Percentiles rank a stretch among this genome's conserved stretches.
Conservation (phyloP, 768 basidiomycete species). For the Tubosaeta sp. region DNA sequence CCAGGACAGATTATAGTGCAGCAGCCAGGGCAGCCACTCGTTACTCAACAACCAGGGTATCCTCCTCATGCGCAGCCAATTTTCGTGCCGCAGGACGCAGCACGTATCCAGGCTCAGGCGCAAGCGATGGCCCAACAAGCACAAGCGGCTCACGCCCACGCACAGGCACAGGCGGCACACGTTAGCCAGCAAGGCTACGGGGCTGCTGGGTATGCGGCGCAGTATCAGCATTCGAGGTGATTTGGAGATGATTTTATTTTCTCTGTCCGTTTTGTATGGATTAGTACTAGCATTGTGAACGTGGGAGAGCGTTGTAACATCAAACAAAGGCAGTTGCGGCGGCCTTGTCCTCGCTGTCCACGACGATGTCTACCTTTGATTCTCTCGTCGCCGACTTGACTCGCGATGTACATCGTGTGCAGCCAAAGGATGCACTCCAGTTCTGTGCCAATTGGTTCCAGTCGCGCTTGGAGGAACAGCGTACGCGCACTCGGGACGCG, state of each 20-base stretch:
- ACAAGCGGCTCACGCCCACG: conserved; percentile 38
- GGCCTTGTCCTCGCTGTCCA: conserved; percentile 6
- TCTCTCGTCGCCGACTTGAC: conserved; percentile 79
- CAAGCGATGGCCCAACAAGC: conserved; percentile 38
- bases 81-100: conserved; percentile 31
- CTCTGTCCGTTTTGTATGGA: conserved; percentile 12
- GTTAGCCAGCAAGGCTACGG: conserved; percentile 28
- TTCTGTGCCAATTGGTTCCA: conserved; percentile 96
- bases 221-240: conserved; percentile 32
- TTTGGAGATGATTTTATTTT: neutral
- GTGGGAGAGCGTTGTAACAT: conserved; percentile 19
- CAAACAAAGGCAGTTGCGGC: conserved; percentile 4
- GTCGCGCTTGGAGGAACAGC: conserved; percentile 78
- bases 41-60: conserved; percentile 31
- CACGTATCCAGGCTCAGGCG: conserved; percentile 41
- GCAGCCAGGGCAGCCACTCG: conserved; percentile 37
- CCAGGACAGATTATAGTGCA: conserved; percentile 34
- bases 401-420: conserved; percentile 78
- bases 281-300: conserved; percentile 14
- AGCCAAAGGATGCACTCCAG: conserved; percentile 89
- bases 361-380: conserved; percentile 68
- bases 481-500: conserved; percentile 65
- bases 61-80: conserved; percentile 32
- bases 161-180: conserved; percentile 35
- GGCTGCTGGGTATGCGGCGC: conserved; percentile 25